A percentile compares a stretch with the other conserved stretches of the same genome.
Conservation (phyloP, 228 moss, liverwort and hornwort genomes). For the Sphagnum fallax region DNA sequence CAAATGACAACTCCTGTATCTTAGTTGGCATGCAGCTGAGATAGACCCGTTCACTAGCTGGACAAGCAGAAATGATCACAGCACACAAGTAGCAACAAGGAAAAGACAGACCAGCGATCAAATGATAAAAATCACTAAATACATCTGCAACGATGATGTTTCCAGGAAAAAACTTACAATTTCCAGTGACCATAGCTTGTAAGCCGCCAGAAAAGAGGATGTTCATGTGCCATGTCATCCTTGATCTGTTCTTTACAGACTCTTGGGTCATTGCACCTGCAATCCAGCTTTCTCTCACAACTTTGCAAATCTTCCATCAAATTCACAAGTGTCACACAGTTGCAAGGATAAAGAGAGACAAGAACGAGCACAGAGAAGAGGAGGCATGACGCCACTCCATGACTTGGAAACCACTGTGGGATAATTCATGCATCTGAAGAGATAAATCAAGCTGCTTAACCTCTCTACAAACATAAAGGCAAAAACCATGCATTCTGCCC, state of each 20-base stretch:
- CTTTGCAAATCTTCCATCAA: not conserved
- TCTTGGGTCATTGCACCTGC: slow-evolving; percentile 76
- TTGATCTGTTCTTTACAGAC: slow-evolving; percentile 78
- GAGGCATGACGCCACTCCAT: not conserved
- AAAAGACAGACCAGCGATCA: not conserved
- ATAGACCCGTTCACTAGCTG: slow-evolving; percentile 13
- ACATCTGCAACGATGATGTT: not conserved
- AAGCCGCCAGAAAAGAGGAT: slow-evolving; percentile 74
- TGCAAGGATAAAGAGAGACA: not conserved
- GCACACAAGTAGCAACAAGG: not conserved
- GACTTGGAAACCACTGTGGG: not conserved
- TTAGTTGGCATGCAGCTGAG: slow-evolving; percentile 7
- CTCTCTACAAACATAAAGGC: too few relatives aligned
- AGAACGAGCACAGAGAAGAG: not conserved
- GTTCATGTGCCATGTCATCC: slow-evolving; percentile 70
- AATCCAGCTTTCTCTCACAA: slow-evolving; percentile 1
- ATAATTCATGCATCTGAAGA: too few relatives aligned
- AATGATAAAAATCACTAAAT: not conserved
- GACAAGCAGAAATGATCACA: not conserved
- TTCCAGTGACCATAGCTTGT: slow-evolving; percentile 91
- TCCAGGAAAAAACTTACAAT: slow-evolving; percentile 37
- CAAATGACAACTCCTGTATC: slow-evolving; percentile 16
- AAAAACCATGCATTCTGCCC: too few relatives aligned
- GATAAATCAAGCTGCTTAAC: too few relatives aligned
- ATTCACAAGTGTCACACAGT: not conserved